Percentiles rank a stretch among this genome's conserved stretches.
phyloP scores from a whole-genome alignment of 257 asterid species.

The Lantana camara region DNA sequence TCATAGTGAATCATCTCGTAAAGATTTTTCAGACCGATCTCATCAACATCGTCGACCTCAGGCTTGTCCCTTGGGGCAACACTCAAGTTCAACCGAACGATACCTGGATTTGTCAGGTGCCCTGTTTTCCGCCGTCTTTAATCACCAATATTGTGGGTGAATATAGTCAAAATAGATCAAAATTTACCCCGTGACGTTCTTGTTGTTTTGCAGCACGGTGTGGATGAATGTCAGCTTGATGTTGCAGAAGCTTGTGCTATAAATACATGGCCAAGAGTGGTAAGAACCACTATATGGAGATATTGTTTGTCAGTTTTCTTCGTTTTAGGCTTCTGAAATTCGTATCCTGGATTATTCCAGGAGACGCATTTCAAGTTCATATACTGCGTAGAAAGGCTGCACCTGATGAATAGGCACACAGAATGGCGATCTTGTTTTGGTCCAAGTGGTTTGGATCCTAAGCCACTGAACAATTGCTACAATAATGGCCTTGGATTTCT shows the following conservation, averaged over 20 bases:
- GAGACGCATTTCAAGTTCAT: slow-evolving; percentile 67
- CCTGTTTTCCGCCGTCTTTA: neutral
- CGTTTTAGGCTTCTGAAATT: neutral
- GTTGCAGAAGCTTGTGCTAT: slow-evolving; percentile 85
- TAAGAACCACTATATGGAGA: slow-evolving; percentile 4
- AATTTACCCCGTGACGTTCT: neutral
- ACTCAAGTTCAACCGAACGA: slow-evolving; percentile 57
- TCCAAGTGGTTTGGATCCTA: slow-evolving; percentile 45
- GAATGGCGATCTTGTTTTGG: slow-evolving; percentile 76
- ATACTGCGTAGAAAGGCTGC: slow-evolving; percentile 68
- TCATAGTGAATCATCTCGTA: slow-evolving; percentile 70
- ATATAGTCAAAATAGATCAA: neutral
- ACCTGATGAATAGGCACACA: slow-evolving; percentile 52
- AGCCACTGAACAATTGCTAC: slow-evolving; percentile 61
- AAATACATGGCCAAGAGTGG: slow-evolving; percentile 69
- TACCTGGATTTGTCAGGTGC: slow-evolving; percentile 87
- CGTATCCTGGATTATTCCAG: slow-evolving; percentile 35
- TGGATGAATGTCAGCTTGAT: slow-evolving; percentile 73
- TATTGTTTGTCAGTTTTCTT: neutral
- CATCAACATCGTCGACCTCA: slow-evolving; percentile 62
- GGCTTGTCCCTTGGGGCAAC: slow-evolving; percentile 96
- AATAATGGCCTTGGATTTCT: slow-evolving; percentile 56
- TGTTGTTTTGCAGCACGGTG: slow-evolving; percentile 71
- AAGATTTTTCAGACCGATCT: slow-evolving; percentile 77
- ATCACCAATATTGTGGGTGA: no score